phyloP scores from a whole-genome alignment of 768 basidiomycete species.

The Serendipita sp. region DNA sequence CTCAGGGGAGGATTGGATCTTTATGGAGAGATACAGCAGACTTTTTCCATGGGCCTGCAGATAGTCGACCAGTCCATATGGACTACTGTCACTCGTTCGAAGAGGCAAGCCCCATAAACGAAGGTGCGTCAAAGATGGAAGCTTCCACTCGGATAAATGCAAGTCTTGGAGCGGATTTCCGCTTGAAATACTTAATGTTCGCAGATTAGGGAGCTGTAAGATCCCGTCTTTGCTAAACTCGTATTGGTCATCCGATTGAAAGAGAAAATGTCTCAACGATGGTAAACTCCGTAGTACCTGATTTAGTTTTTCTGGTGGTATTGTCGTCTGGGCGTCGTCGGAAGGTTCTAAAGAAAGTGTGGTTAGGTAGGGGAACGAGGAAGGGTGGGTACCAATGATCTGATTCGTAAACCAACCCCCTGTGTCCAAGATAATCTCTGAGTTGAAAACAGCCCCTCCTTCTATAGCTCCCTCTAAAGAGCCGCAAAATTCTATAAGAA shows the following conservation, averaged over 20 bases:
- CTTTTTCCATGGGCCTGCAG: not conserved
- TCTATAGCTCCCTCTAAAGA: not conserved
- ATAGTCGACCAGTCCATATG: not conserved
- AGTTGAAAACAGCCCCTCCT: not conserved
- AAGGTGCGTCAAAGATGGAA: not conserved
- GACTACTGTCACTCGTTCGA: not conserved
- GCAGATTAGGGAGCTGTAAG: not conserved
- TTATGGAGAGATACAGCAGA: not conserved
- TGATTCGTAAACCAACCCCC: not conserved
- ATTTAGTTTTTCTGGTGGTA: not conserved
- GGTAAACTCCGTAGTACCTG: not conserved
- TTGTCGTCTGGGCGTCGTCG: not conserved
- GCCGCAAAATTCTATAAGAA: no score
- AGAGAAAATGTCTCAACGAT: not conserved
- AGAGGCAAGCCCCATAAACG: not conserved
- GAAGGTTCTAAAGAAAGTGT: not conserved
- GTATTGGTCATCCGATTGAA: not conserved
- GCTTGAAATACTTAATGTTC: not conserved
- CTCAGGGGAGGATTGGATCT: not conserved
- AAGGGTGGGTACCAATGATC: not conserved
- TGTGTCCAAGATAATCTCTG: not conserved
- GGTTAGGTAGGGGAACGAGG: not conserved
- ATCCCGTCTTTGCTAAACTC: not conserved
- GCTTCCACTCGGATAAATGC: not conserved
- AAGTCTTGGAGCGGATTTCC: not conserved